Evolutionary conservation across 2,329 filamentous ascomycete species (phyloP).

Genomic region (Ophiostoma novo-ulmi): DNA sequence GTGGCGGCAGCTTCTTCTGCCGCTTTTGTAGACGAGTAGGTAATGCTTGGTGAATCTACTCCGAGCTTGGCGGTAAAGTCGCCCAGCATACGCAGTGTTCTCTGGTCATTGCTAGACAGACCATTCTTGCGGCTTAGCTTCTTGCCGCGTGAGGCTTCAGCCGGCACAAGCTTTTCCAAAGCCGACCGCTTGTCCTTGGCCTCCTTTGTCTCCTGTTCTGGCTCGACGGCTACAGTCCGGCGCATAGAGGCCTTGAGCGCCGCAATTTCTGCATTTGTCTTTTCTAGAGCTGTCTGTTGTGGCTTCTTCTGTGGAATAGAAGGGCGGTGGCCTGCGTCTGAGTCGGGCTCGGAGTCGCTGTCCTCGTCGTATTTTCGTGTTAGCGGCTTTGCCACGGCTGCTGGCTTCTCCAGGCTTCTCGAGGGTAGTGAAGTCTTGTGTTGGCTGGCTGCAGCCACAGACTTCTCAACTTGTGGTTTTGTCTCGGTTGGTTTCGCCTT

Average conservation of each 20-base stretch:
- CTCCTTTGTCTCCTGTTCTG: constrained; percentile 41
- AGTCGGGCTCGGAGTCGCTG: constrained; percentile 31
- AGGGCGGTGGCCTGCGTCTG: constrained; percentile 31
- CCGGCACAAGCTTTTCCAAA: constrained; percentile 68
- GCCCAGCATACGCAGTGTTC: constrained; percentile 65
- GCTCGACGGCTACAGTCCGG: constrained; percentile 51
- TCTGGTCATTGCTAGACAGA: constrained; percentile 54
- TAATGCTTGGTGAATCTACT: constrained; percentile 34
- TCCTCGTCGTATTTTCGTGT: constrained; percentile 28
- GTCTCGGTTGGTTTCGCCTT: constrained; percentile 15
- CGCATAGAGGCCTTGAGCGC: constrained; percentile 78
- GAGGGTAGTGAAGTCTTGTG: constrained; percentile 18
- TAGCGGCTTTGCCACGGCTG: neutral
- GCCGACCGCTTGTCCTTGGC: constrained; percentile 57
- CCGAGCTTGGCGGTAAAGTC: constrained; percentile 77
- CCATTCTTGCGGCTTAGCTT: constrained; percentile 52
- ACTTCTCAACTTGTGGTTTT: neutral
- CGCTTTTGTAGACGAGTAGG: constrained; percentile 12
- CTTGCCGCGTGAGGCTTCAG: constrained; percentile 65
- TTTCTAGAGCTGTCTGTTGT: constrained; percentile 54
- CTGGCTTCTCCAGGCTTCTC: neutral
- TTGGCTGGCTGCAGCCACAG: neutral
- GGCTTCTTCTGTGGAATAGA: constrained; percentile 31
- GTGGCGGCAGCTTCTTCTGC: constrained; percentile 24
- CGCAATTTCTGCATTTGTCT: constrained; percentile 74